Evolutionary conservation across 441 rosid genomes (phyloP), one percentile per base, ranked within the genome.

Genomic region (Gossypium schwendimanii): DNA sequence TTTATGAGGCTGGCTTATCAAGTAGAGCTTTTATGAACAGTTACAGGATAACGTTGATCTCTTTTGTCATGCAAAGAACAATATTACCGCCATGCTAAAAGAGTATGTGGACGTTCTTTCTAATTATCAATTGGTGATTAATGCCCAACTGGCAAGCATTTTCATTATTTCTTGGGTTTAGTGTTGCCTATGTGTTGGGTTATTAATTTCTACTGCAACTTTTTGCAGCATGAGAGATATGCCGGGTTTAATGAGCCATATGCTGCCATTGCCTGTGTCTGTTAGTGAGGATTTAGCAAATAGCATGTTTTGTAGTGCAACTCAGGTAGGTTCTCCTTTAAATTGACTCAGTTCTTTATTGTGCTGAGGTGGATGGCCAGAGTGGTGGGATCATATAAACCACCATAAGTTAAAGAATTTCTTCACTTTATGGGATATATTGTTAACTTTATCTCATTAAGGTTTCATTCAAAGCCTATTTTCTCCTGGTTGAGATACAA

Each of bases 191-290:
- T 71, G 50, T 47, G 61, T 63, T 64, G 26, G 70, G 36, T 75
- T 75, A 70, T 24, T 70, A 81, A 75, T 28, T 66, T 58, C 28
- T 73, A 68, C 67, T 24, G 36, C 72, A 63, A 62, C 23, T 44
- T 79, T 70, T 73, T 78, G 76, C 88, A 96, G 99, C 76, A 93
- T 96, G 97, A 86, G 89, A 79, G 78, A 81, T 63, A 90, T 73
- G 86, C 98, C 96, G 59, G 97, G 97, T 76, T 84, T 95, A 73
- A 90, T 93, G 93, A 91, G 93, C 76, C 94, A 87, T 72, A 93
- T 96, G 99, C 93, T 92, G n/a, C 93, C 98, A 33, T 85, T 96
- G 54, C 96, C 89, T 10, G 90, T 86, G 52, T 86, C 90, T 74
- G 75, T 96, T 39, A 72, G 93, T 55, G 94, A 90, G 75, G 90